Evolutionary conservation across 108 stramenopile genomes (phyloP).

Genomic region (Tribonema minus): DNA sequence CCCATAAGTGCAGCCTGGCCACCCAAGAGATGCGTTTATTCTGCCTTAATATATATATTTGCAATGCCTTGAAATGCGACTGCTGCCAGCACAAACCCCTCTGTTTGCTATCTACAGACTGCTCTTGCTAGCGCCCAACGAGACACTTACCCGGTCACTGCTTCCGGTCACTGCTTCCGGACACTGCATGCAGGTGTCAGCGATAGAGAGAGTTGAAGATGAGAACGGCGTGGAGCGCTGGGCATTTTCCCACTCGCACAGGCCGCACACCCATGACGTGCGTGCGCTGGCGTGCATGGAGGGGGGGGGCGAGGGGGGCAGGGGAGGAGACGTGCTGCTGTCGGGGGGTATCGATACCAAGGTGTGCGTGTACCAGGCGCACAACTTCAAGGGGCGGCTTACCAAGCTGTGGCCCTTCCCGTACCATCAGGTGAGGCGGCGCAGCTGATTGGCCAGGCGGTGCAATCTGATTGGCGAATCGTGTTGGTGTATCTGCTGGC

Average conservation of each 20-base stretch:
- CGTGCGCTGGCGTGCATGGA: conserved; percentile 60
- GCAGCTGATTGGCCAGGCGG: too few species aligned
- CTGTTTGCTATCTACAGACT: not conserved
- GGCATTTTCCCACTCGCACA: conserved; percentile 72
- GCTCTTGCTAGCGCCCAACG: conserved; percentile 2
- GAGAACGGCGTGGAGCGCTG: conserved; percentile 66
- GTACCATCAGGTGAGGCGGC: too few species aligned
- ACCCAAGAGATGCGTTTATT: too few species aligned
- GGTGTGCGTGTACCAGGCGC: conserved; percentile 70
- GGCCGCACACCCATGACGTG: conserved; percentile 89
- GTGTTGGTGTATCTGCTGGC: too few species aligned
- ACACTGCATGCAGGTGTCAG: not conserved
- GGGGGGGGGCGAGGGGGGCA: not conserved
- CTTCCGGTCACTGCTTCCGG: not conserved
- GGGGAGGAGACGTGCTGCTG: conserved; percentile 62
- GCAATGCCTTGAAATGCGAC: conserved; percentile 12
- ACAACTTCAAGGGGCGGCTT: conserved; percentile 65
- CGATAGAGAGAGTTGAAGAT: not conserved
- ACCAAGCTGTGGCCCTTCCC: too few species aligned
- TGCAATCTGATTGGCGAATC: too few species aligned
- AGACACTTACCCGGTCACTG: not conserved
- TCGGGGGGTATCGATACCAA: conserved; percentile 84
- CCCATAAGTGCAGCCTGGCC: too few species aligned
- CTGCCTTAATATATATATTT: too few species aligned
- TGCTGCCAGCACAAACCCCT: not conserved